Percentiles rank a stretch among this genome's conserved stretches.
Evolutionary conservation across 441 rosid species (phyloP).

Genomic region (Pelargonium myrrhifolium): DNA sequence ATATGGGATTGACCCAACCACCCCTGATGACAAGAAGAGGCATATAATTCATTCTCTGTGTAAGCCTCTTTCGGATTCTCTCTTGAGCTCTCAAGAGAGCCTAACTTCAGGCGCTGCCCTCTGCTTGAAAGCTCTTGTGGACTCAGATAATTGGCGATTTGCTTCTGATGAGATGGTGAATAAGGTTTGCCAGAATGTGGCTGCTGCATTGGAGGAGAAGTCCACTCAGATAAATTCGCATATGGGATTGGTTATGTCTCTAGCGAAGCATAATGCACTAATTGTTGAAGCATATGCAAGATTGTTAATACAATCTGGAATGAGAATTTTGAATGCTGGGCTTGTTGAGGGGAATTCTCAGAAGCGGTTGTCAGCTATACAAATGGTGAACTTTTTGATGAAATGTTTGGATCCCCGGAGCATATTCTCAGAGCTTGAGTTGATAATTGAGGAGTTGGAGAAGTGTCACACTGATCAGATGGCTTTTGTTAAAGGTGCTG

Average conservation of each 20-base stretch:
- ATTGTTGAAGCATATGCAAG: constrained; percentile 89
- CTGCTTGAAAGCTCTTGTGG: constrained; percentile 91
- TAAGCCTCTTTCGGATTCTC: constrained; percentile 76
- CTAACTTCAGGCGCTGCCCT: constrained; percentile 92
- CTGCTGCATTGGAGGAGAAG: constrained; percentile 81
- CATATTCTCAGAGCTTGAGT: constrained; percentile 57
- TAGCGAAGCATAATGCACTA: constrained; percentile 78
- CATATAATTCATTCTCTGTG: constrained; percentile 73
- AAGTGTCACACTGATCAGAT: constrained; percentile 65
- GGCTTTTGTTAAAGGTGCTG: constrained; percentile 78
- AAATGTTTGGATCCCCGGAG: constrained; percentile 80
- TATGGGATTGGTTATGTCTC: constrained; percentile 76
- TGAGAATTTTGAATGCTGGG: constrained; percentile 57
- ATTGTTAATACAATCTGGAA: constrained; percentile 68
- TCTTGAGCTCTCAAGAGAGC: constrained; percentile 67
- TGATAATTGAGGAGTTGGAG: constrained; percentile 69
- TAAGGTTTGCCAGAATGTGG: constrained; percentile 78
- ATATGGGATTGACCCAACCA: constrained; percentile 83
- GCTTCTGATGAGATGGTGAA: constrained; percentile 82
- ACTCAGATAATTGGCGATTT: constrained; percentile 81
- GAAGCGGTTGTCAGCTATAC: constrained; percentile 75
- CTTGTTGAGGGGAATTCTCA: constrained; percentile 66
- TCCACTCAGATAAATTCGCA: constrained; percentile 70
- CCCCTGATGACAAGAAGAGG: constrained; percentile 63
- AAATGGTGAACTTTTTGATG: constrained; percentile 95